Evolutionary conservation across 306 rosid species (phyloP), one percentile per base, ranked within the genome.

Genomic region (Erythrophleum fordii): DNA sequence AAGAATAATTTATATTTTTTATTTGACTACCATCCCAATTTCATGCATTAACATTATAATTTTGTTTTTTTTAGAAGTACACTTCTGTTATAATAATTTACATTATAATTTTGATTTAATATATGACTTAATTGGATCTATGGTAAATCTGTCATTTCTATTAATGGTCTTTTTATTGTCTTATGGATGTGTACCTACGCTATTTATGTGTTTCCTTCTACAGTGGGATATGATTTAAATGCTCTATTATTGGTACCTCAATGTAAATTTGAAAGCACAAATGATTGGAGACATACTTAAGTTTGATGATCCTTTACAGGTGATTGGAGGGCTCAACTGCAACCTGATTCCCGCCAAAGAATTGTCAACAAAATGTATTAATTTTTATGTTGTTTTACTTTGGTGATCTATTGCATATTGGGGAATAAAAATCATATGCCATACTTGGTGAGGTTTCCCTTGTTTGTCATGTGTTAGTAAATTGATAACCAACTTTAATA

Each of bases 281-380:
- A 75, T 75, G 39, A 58, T 41, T 75, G 69, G 58, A 69, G 34
- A 31, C 56, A 23, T 56, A n/a, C 77, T 22, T 41, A 68, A 39
- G 69, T 72, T 72, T 16, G 64, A 14, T 39, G 28, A 17, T 25
- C 80, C 46, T 29, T 61, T 13, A 28, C 68, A 41, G 73, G 6
- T 61, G 45, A 45, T 51, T 71, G 76, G 76, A 71, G 61, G 35
- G 41, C 60, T 71, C 56, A 45, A 7, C 41, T 71, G 59, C 60
- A 28, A 0, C 60, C 60, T 46, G 61, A 71, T 8, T 6, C 26
- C 31, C 61, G 80, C 56, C 34, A 62, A 46, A 76, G 72, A 60
- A 45, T 76, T 59, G 34, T 61, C 31, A 76, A 28, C 42, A 70
- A 61, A 61, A 76, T 45, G 71, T 78, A 56, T 22, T 37, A 11